Percentiles rank a stretch among this genome's conserved stretches.
Conservation (phyloP, 2,329 filamentous ascomycete genomes). For the Diaporthe citrichinensis region DNA sequence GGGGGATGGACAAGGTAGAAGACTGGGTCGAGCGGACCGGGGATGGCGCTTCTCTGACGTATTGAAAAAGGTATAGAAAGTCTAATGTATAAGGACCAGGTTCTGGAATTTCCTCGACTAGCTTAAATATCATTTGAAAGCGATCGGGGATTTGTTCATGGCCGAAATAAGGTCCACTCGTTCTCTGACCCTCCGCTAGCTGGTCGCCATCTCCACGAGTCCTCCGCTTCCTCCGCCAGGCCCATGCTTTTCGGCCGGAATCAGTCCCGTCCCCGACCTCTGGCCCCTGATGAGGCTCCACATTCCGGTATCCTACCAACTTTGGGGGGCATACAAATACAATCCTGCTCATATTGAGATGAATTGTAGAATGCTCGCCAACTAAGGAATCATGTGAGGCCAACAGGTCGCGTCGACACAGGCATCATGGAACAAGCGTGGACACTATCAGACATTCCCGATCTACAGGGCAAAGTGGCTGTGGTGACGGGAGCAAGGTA, state of each 20-base stretch:
- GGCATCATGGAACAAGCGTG: background rate
- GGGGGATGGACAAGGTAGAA: background rate
- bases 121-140: background rate
- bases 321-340: background rate
- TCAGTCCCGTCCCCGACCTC: background rate
- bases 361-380: background rate
- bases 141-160: background rate
- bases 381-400: background rate
- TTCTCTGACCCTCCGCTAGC: background rate
- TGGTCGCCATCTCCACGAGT: background rate
- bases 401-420: background rate
- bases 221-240: background rate
- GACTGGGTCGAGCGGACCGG: background rate
- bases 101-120: background rate
- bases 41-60: background rate
- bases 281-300: background rate
- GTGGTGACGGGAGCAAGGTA: background rate
- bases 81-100: background rate
- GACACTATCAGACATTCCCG: background rate
- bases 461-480: background rate
- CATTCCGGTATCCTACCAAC: background rate
- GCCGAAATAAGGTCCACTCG: background rate
- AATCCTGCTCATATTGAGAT: background rate
- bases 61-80: background rate
- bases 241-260: background rate